These are phyloP conservation scores for Graphium sp. DNA, from an alignment of 2,329 filamentous ascomycete genomes.

Conservation along the genomic window DNA sequence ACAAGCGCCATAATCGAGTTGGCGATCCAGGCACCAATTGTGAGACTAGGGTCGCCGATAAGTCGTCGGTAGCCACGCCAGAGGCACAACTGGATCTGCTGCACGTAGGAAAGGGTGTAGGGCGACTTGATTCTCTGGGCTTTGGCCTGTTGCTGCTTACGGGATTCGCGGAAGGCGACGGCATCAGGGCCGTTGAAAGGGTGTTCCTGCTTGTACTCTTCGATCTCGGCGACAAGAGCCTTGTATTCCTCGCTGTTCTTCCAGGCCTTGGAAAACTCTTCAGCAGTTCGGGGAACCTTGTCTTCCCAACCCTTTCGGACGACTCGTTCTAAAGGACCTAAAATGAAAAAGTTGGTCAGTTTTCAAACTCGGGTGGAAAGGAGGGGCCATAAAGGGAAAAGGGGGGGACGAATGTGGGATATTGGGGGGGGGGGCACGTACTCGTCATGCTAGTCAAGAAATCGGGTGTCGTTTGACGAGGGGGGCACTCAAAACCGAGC, in stretches of 20 bases:
- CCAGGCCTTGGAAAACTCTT: constrained; percentile 44
- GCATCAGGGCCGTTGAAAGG: constrained; percentile 39
- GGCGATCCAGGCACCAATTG: constrained; percentile 49
- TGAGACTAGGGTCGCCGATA: constrained; percentile 59
- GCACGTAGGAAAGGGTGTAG: constrained; percentile 60
- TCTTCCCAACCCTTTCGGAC: constrained; percentile 38
- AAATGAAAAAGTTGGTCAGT: no score
- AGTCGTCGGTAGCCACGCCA: constrained; percentile 68
- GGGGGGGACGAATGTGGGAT: no score
- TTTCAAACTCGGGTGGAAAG: no score
- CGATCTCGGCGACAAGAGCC: constrained; percentile 28
- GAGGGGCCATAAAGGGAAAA: no score
- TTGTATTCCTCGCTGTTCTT: constrained; percentile 30
- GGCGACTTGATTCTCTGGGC: constrained; percentile 53
- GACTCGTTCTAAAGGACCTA: constrained; percentile 34
- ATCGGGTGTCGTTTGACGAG: constrained; percentile 52
- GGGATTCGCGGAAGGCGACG: constrained; percentile 36
- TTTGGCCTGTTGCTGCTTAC: constrained; percentile 36
- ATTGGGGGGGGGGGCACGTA: no score
- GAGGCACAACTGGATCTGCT: constrained; percentile 67
- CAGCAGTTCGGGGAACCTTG: constrained; percentile 38
- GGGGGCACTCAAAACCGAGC: constrained; percentile 49
- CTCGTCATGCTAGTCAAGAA: constrained; percentile 58
- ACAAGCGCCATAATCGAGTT: constrained; percentile 66
- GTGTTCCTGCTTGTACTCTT: constrained; percentile 30